Evolutionary conservation across 2,329 filamentous ascomycete species (phyloP).

Genomic region (Sclerotinia trifoliorum): DNA sequence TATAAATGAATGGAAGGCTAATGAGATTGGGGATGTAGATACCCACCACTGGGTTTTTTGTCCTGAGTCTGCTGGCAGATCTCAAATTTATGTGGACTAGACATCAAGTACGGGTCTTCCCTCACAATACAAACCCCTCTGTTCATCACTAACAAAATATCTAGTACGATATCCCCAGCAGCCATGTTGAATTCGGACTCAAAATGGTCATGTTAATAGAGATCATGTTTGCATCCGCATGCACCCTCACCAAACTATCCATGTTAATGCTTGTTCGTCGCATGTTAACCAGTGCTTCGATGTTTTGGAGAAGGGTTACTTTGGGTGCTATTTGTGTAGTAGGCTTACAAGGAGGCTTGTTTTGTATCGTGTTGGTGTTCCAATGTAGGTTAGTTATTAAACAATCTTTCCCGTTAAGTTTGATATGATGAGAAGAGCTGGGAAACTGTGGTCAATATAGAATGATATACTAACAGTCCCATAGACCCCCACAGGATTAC

Average conservation of each 20-base stretch:
- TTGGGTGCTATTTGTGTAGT: constrained; percentile 29
- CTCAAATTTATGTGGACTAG: constrained; percentile 42
- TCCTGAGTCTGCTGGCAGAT: constrained; percentile 41
- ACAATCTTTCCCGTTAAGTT: neutral
- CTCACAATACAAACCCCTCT: neutral
- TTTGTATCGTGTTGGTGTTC: constrained; percentile 33
- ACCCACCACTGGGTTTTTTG: constrained; percentile 43
- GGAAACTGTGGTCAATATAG: neutral
- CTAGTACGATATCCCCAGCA: constrained; percentile 43
- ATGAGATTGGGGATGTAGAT: constrained; percentile 25
- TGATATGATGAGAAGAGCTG: neutral
- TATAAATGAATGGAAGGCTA: neutral
- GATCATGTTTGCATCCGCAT: constrained; percentile 42
- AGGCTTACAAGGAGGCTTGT: constrained; percentile 31
- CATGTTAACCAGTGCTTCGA: constrained; percentile 29
- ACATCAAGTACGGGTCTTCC: constrained; percentile 32
- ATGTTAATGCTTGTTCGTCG: constrained; percentile 40
- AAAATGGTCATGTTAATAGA: constrained; percentile 44
- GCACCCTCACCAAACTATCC: constrained; percentile 43
- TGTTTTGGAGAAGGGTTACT: constrained; percentile 33
- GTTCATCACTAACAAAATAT: neutral
- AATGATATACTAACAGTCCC: neutral
- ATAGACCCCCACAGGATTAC: constrained; percentile 42
- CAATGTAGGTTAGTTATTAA: constrained; percentile 32
- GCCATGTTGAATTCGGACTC: constrained; percentile 40